These are phyloP conservation scores for Didymella pomorum DNA, from an alignment of 2,329 filamentous ascomycete genomes.

Conservation along the genomic window DNA sequence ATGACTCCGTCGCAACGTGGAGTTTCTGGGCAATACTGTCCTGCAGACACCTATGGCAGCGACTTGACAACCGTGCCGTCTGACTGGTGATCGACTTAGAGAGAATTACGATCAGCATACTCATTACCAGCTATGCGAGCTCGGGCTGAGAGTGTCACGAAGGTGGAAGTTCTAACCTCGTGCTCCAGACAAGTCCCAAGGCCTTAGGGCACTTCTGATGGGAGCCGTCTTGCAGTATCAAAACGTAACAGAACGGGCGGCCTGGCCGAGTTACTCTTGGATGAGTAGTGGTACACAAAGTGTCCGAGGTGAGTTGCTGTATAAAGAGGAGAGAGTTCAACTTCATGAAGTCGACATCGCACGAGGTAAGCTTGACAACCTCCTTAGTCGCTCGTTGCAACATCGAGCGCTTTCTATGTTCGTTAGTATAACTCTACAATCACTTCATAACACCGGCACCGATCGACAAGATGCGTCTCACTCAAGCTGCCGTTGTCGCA, in stretches of 20 bases:
- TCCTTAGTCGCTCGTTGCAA: slow-evolving; percentile 8
- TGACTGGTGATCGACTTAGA: not conserved
- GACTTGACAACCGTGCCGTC: not conserved
- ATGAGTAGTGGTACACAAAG: not conserved
- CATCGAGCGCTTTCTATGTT: slow-evolving; percentile 5
- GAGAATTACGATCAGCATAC: not conserved
- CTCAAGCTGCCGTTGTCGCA: slow-evolving; percentile 25
- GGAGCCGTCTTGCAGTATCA: not conserved
- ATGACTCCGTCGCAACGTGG: slow-evolving; percentile 6
- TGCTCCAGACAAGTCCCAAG: not conserved
- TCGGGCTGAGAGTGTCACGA: not conserved
- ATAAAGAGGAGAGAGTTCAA: slow-evolving; percentile 12
- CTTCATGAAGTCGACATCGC: slow-evolving; percentile 8
- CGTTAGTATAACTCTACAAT: slow-evolving; percentile 13
- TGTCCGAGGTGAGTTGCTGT: not conserved
- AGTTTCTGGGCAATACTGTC: slow-evolving; percentile 13
- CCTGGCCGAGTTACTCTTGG: not conserved
- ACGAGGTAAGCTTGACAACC: slow-evolving; percentile 9
- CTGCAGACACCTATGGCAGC: slow-evolving; percentile 6
- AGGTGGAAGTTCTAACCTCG: not conserved
- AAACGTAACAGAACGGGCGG: slow-evolving; percentile 6
- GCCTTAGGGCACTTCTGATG: not conserved
- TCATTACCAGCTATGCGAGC: not conserved
- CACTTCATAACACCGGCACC: slow-evolving; percentile 4
- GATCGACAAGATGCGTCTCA: slow-evolving; percentile 22